phyloP scores from a whole-genome alignment of 495 filamentous ascomycete species.

The Parathielavia appendiculata region DNA sequence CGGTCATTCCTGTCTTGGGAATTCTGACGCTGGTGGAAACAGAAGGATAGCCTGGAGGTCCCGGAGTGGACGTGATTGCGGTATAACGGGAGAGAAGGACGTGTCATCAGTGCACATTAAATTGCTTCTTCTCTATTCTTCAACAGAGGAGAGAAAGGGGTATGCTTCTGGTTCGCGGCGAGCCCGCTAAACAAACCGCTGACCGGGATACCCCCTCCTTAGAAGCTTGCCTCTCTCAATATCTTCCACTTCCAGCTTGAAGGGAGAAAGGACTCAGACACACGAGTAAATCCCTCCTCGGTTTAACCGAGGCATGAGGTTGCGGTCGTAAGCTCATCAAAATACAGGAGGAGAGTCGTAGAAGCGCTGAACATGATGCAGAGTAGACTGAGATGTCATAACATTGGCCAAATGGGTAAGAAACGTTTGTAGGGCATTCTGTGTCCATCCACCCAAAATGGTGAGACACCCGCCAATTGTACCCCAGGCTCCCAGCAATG shows the following conservation, averaged over 20 bases:
- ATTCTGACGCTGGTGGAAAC: no score
- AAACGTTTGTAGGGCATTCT: slow-evolving; percentile 13
- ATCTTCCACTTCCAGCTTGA: neutral
- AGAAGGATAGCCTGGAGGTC: no score
- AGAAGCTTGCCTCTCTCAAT: neutral
- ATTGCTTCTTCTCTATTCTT: neutral
- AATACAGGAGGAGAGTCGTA: slow-evolving; percentile 1
- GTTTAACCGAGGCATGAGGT: neutral
- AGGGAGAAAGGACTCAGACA: neutral
- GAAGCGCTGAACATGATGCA: slow-evolving; percentile 1
- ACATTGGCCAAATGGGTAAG: neutral
- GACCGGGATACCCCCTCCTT: neutral
- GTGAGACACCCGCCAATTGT: slow-evolving; percentile 7
- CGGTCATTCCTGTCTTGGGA: neutral
- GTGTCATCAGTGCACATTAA: neutral
- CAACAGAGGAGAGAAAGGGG: neutral
- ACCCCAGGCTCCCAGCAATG: neutral
- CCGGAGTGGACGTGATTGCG: neutral
- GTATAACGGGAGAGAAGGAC: neutral
- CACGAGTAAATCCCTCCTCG: neutral
- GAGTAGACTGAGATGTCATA: neutral
- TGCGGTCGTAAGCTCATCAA: neutral
- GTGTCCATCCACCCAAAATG: slow-evolving; percentile 2
- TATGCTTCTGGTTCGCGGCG: neutral
- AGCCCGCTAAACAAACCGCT: neutral